phyloP scores from a whole-genome alignment of 1,284 basidiomycete species.

The Tilletiaria anomala region DNA sequence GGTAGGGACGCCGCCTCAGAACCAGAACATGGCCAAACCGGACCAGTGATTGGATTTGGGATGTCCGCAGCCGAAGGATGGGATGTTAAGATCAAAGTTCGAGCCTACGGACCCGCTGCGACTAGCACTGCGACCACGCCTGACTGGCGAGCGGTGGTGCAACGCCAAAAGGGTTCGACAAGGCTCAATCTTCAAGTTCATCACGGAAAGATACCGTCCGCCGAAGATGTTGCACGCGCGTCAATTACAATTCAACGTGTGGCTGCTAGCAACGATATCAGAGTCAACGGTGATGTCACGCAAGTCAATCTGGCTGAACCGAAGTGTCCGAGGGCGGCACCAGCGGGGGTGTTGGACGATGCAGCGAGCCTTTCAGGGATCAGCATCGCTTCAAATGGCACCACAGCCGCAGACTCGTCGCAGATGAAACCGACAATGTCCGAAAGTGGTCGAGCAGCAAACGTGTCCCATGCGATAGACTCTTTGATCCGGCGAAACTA shows the following conservation, averaged over 20 bases:
- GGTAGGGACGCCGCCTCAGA: too few relatives aligned
- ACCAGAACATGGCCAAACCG: too few relatives aligned
- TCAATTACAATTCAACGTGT: conserved; percentile 18
- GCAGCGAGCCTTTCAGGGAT: too few relatives aligned
- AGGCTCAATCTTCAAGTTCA: conserved; percentile 4
- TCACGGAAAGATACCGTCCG: too few relatives aligned
- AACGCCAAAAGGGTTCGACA: background rate
- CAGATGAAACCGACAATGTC: too few relatives aligned
- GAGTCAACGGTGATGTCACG: background rate
- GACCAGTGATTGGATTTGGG: too few relatives aligned
- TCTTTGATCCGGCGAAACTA: conserved; percentile 81
- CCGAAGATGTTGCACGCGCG: conserved; percentile 17
- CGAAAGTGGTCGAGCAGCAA: too few relatives aligned
- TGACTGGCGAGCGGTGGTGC: conserved; percentile 5
- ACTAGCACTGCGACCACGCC: conserved; percentile 8
- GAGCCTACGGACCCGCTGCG: conserved; percentile 5
- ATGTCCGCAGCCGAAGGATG: conserved; percentile 69
- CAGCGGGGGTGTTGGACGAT: too few relatives aligned
- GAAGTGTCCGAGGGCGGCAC: too few relatives aligned
- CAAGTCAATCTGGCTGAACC: too few relatives aligned
- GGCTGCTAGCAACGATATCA: conserved; percentile 18
- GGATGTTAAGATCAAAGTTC: conserved; percentile 59
- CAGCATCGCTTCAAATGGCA: too few relatives aligned
- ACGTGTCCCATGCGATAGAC: conserved; percentile 50
- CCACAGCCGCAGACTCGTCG: too few relatives aligned